Evolutionary conservation across 2,329 filamentous ascomycete species (phyloP).

Genomic region (Lachnellula occidentalis): DNA sequence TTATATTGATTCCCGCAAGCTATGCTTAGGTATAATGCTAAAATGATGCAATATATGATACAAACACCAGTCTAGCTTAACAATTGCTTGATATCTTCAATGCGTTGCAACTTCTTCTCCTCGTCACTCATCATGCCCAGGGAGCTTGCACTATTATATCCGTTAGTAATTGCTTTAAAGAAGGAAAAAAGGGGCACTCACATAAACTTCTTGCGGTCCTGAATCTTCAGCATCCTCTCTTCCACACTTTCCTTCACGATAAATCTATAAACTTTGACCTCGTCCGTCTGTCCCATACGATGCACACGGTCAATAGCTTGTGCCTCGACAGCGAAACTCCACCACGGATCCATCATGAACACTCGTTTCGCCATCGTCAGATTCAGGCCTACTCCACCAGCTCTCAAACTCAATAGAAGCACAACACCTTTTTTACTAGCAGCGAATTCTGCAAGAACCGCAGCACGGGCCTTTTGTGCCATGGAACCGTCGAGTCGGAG

Average conservation of each 20-base stretch:
- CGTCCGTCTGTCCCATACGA: conserved; percentile 85
- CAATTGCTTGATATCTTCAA: conserved; percentile 91
- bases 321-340: conserved; percentile 94
- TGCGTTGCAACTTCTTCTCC: conserved; percentile 81
- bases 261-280: conserved; percentile 83
- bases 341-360: conserved; percentile 99
- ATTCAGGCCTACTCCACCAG: conserved; percentile 91
- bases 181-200: conserved; percentile 44
- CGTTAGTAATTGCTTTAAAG: conserved; percentile 6
- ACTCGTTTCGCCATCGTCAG: conserved; percentile 83
- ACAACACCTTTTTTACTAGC: conserved; percentile 60
- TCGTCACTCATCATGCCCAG: conserved; percentile 93
- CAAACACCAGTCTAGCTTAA: conserved; percentile 37
- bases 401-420: conserved; percentile 76
- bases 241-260: conserved; percentile 89
- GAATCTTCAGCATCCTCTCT: conserved; percentile 87
- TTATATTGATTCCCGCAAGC: background rate
- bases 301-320: conserved; percentile 98
- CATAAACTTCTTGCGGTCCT: conserved; percentile 96
- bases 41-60: background rate
- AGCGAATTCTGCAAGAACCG: conserved; percentile 70
- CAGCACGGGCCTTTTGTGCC: conserved; percentile 75
- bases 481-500: conserved; percentile 91
- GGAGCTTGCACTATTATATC: conserved; percentile 68
- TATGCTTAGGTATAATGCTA: background rate